These are phyloP conservation scores for Cercospora sp. DNA, from an alignment of 2,329 filamentous ascomycete genomes.

Conservation along the genomic window DNA sequence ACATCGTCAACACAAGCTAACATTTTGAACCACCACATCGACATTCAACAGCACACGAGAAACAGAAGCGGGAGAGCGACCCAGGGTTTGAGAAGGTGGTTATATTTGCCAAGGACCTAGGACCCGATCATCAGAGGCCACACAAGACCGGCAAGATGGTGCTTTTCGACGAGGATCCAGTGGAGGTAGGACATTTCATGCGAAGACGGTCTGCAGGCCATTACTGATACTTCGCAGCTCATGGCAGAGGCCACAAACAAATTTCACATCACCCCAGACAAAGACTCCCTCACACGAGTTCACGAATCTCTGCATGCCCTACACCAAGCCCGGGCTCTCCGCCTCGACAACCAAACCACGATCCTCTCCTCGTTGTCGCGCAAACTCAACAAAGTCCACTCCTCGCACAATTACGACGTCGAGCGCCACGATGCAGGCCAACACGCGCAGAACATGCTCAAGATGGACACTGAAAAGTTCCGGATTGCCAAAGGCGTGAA, in stretches of 20 bases:
- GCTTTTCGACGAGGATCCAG: conserved; percentile 92
- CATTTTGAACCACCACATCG: neutral
- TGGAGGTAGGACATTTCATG: conserved; percentile 60
- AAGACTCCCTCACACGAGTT: conserved; percentile 77
- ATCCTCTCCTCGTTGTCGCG: conserved; percentile 64
- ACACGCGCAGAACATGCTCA: conserved; percentile 81
- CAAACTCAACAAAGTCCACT: conserved; percentile 70
- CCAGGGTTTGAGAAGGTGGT: neutral
- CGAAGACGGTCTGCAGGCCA: conserved; percentile 13
- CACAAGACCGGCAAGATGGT: conserved; percentile 56
- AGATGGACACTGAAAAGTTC: conserved; percentile 91
- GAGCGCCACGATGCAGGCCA: conserved; percentile 72
- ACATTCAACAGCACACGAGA: neutral
- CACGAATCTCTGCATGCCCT: conserved; percentile 80
- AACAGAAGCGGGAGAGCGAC: neutral
- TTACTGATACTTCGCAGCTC: conserved; percentile 48
- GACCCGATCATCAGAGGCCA: neutral
- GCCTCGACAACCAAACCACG: conserved; percentile 52
- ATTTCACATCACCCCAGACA: conserved; percentile 93
- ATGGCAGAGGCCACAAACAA: conserved; percentile 89
- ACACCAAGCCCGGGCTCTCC: conserved; percentile 78
- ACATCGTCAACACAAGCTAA: conserved; percentile 14
- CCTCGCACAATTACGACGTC: conserved; percentile 76
- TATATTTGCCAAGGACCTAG: neutral
- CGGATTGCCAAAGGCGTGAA: conserved; percentile 86